A percentile compares a stretch with the other conserved stretches of the same genome.
Conservation (phyloP, 108 stramenopile genomes). For the Cyclotella sp. region DNA sequence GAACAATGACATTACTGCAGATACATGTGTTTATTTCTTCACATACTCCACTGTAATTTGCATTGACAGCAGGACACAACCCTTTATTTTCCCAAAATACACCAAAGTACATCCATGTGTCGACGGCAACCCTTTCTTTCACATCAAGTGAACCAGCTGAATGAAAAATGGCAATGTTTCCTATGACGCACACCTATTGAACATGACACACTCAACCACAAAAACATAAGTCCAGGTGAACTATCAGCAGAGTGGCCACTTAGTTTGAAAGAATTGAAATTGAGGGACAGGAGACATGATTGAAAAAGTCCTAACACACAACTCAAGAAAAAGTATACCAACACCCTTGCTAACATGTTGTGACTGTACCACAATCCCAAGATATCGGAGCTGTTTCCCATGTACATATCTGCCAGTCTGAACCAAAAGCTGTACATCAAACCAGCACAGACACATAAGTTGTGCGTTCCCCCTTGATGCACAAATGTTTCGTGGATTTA, state of each 20-base stretch:
- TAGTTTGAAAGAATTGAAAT: background rate
- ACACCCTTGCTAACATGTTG: slow-evolving; percentile 8
- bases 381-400: slow-evolving; percentile 27
- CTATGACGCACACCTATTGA: slow-evolving; percentile 43
- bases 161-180: slow-evolving; percentile 62
- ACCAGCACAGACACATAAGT: slow-evolving; percentile 26
- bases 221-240: slow-evolving; percentile 28
- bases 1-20: slow-evolving; percentile 20
- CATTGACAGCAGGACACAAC: slow-evolving; percentile 15
- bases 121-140: too few relatives aligned
- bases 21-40: slow-evolving; percentile 21
- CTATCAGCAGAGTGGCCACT: slow-evolving; percentile 4
- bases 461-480: slow-evolving; percentile 32
- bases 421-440: slow-evolving; percentile 24
- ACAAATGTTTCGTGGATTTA: slow-evolving; percentile 32
- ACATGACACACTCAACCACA: slow-evolving; percentile 59
- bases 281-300: background rate
- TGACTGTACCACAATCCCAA: slow-evolving; percentile 29
- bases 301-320: too few relatives aligned
- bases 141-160: too few relatives aligned
- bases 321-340: too few relatives aligned
- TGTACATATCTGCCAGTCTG: slow-evolving; percentile 23
- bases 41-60: slow-evolving; percentile 37
- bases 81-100: slow-evolving; percentile 26
- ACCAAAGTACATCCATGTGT: slow-evolving; percentile 34